A percentile compares a stretch with the other conserved stretches of the same genome.
phyloP scores from a whole-genome alignment of 805 yeast genomes.

The Saturnispora hagleri region DNA sequence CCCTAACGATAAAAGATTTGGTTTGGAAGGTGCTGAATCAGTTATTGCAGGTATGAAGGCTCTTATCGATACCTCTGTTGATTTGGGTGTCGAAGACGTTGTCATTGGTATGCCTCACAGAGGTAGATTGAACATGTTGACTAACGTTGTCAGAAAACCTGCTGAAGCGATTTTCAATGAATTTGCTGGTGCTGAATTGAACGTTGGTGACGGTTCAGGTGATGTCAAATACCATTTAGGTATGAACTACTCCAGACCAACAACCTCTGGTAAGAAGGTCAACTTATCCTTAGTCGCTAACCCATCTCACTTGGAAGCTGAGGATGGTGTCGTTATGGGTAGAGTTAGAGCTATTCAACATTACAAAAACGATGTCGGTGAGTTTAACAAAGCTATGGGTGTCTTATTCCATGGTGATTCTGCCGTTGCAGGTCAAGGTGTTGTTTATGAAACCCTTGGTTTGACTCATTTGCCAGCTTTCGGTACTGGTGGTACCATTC shows the following conservation, averaged over 20 bases:
- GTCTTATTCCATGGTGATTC: constrained; percentile 98
- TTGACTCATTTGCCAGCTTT: constrained; percentile 87
- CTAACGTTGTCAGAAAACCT: constrained; percentile 97
- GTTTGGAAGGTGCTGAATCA: constrained; percentile 97
- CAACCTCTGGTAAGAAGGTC: constrained; percentile 94
- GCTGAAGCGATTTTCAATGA: constrained; percentile 96
- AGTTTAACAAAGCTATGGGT: constrained; percentile 79
- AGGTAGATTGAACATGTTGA: constrained; percentile 95
- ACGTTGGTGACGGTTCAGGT: constrained; percentile 94
- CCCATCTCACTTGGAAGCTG: constrained; percentile 98
- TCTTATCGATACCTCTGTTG: constrained; percentile 86
- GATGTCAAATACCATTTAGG: constrained; percentile 99
- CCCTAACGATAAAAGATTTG: constrained; percentile 98
- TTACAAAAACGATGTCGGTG: constrained; percentile 78
- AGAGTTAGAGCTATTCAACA: constrained; percentile 95
- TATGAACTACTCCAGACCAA: constrained; percentile 98
- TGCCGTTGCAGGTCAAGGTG: constrained; percentile 98
- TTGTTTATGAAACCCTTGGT: constrained; percentile 97
- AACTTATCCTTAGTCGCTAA: constrained; percentile 94
- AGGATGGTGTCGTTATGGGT: constrained; percentile 97
- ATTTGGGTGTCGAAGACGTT: constrained; percentile 87
- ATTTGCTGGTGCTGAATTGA: constrained; percentile 75
- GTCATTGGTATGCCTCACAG: constrained; percentile 99
- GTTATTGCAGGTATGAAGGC: constrained; percentile 96
- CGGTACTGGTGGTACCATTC: constrained; percentile 97